Base-by-base conservation (phyloP, 2,329 filamentous ascomycete genomes). In the Claviceps monticola region DNA sequence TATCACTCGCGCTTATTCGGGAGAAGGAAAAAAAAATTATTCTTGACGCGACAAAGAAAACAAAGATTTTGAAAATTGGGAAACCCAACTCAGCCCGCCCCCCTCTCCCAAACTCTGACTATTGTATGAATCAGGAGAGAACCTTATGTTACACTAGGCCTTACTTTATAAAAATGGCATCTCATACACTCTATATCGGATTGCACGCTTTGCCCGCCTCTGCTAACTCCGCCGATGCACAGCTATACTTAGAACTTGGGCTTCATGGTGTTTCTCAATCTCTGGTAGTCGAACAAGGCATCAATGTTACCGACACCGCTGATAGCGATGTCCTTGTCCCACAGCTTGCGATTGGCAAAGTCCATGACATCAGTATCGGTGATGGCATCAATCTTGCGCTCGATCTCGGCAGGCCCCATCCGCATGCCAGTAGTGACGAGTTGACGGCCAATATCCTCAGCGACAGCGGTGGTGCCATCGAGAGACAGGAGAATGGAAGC, bases 381-480 rank as follows among this genome's bases (percentile, higher is more conserved):
- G 66, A 98, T 91, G 62, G 74, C 78, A 65, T 90, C 84, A 61
- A 98, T 88, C 60, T 84, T 82, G 63, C 88, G 83, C 82, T 98
- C 93, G 59, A 98, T 91, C 78, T 98, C 93, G 69, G 86, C 85
- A 55, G 93, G 88, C 67, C 76, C 83, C 81, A 94, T 85, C 59
- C 91, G 84, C 64, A 90, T 86, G 67, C 93, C 93, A 54, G 93
- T 97, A 65, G 90, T 97, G 75, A 98, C 83, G 72, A 98, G 89
- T 75, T 98, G 93, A 71, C 93, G 88, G 66, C 93, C 93, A 70
- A 98, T 95, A 69, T 98, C 93, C 78, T 98, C 93, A 56, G 93
- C 93, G 51, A 96, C 85, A 62, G 93, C 89, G 48, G 93, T 97
- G 66, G 93, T 97, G 70, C 90, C 94, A 69, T 98, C 93, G 36